Percentiles rank a stretch among this genome's conserved stretches.
phyloP scores from a whole-genome alignment of 208 protist genomes.

The Leishmania turanica region DNA sequence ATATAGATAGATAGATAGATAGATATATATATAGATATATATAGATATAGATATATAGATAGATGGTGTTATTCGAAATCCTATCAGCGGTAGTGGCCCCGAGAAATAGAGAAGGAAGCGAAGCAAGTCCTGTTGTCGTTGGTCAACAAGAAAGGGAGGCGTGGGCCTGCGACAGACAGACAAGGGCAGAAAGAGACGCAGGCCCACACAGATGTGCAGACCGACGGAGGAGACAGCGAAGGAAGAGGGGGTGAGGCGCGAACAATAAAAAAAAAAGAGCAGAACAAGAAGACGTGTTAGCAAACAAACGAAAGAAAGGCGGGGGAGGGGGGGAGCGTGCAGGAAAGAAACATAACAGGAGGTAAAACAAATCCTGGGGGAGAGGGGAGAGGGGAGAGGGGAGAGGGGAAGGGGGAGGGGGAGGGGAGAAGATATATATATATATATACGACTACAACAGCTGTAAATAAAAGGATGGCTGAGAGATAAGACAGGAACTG shows the following conservation, averaged over 20 bases:
- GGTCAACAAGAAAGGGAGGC: background rate
- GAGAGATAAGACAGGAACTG: background rate
- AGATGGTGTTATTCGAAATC: background rate
- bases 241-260: background rate
- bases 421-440: background rate
- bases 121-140: background rate
- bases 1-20: background rate
- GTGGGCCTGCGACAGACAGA: background rate
- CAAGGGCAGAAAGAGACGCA: background rate
- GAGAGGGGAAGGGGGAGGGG: background rate
- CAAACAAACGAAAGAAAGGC: background rate
- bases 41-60: background rate
- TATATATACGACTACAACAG: background rate
- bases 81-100: background rate
- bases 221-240: background rate
- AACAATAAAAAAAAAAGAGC: too few relatives aligned
- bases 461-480: background rate
- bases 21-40: slow-evolving; percentile 7
- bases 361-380: background rate
- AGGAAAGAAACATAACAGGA: background rate
- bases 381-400: background rate
- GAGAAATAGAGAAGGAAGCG: background rate
- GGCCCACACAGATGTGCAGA: background rate
- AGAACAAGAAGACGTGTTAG: too few relatives aligned
- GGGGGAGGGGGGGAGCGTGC: background rate